Evolutionary conservation across 202 grass and related monocot species (phyloP).

Genomic region (Panicum hallii): DNA sequence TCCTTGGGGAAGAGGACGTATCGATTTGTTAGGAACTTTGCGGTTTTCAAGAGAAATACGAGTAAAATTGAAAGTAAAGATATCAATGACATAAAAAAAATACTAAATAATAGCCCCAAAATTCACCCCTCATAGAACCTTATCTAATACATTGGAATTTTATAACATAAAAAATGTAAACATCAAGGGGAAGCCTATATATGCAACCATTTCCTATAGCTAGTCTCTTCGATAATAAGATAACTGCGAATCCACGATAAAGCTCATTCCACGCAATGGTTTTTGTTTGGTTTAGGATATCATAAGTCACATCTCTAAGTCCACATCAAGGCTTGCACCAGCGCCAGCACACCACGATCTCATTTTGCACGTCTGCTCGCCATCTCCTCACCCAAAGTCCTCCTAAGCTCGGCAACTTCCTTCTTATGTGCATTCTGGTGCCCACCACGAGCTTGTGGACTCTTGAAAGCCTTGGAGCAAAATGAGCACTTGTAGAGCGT

Average conservation of each 20-base stretch:
- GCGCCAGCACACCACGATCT: not conserved
- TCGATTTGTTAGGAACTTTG: too few relatives aligned
- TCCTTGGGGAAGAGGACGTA: too few relatives aligned
- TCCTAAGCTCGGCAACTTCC: conserved; percentile 12
- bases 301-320: not conserved
- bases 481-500: conserved; percentile 26
- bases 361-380: not conserved
- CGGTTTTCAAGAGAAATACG: too few relatives aligned
- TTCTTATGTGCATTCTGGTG: conserved; percentile 40
- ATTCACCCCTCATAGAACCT: too few relatives aligned
- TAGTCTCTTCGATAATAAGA: not conserved
- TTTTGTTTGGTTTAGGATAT: not conserved
- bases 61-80: too few relatives aligned
- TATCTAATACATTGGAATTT: not conserved
- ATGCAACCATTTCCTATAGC: not conserved
- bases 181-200: not conserved
- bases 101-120: too few relatives aligned
- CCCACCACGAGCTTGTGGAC: conserved; percentile 33
- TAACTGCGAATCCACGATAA: not conserved
- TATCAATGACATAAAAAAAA: too few relatives aligned
- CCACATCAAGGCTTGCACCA: not conserved
- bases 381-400: conserved; percentile 11
- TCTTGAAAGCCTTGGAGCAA: conserved; percentile 22
- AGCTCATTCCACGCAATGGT: not conserved
- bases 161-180: not conserved